Conservation (phyloP, 306 rosid genomes). For the Cicer chorassanicum region DNA sequence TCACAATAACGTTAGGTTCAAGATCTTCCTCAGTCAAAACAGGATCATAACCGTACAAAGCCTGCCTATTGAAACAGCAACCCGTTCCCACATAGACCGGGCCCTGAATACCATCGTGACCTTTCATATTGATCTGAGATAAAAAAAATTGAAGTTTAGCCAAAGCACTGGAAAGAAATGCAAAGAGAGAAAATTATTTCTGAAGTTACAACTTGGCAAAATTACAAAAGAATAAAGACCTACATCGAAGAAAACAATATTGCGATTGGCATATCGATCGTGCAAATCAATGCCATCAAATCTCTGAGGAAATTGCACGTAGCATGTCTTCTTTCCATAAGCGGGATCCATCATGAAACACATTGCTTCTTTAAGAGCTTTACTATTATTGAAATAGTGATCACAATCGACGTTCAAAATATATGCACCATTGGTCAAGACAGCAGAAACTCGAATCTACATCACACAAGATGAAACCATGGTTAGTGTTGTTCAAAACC, state of each 20-base stretch:
- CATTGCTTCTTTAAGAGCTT: slow-evolving; percentile 98
- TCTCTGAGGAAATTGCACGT: slow-evolving; percentile 98
- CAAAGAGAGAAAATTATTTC: slow-evolving; percentile 21
- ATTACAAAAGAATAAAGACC: slow-evolving; percentile 41
- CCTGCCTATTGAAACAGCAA: slow-evolving; percentile 99
- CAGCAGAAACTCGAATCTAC: slow-evolving; percentile 99
- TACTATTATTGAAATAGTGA: slow-evolving; percentile 97
- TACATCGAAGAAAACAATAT: slow-evolving; percentile 97
- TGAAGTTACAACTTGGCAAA: slow-evolving; percentile 3
- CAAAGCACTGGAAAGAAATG: slow-evolving; percentile 28
- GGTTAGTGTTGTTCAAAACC: slow-evolving; percentile 43
- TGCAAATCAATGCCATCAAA: slow-evolving; percentile 96
- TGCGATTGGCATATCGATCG: slow-evolving; percentile 99
- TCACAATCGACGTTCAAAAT: slow-evolving; percentile 97
- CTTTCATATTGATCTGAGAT: slow-evolving; percentile 93
- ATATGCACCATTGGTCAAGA: slow-evolving; percentile 96
- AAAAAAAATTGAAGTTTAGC: slow-evolving; percentile 17
- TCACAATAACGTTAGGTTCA: slow-evolving; percentile 86
- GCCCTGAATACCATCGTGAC: slow-evolving; percentile 96
- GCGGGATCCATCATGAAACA: slow-evolving; percentile 99
- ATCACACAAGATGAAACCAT: slow-evolving; percentile 41
- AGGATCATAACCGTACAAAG: slow-evolving; percentile 95
- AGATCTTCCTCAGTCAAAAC: slow-evolving; percentile 89
- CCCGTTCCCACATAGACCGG: slow-evolving; percentile 99
- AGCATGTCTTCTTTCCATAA: slow-evolving; percentile 90